Evolutionary conservation across 306 rosid species (phyloP).

Genomic region (Glycyrrhiza uralensis): DNA sequence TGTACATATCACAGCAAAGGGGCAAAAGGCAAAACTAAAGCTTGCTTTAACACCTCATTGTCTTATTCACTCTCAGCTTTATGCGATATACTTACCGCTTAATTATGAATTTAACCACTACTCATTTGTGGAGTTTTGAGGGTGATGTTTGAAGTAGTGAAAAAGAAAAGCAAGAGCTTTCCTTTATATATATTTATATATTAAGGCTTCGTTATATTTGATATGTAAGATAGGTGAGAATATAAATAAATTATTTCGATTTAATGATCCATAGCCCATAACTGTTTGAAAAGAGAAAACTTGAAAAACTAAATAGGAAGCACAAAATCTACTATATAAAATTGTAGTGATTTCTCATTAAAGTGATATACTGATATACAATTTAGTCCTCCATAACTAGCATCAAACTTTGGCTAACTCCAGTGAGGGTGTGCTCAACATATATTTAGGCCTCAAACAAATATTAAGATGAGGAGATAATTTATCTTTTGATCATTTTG

Average conservation of each 20-base stretch:
- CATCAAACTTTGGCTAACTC: too few relatives aligned
- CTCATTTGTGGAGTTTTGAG: neutral
- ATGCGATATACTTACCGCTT: neutral
- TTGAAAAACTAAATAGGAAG: neutral
- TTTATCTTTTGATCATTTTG: too few relatives aligned
- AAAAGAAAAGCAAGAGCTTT: neutral
- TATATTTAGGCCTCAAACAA: too few relatives aligned
- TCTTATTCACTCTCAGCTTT: slow-evolving; percentile 16
- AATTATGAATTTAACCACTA: neutral
- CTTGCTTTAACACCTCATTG: slow-evolving; percentile 27
- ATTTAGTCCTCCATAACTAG: neutral
- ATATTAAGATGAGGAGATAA: too few relatives aligned
- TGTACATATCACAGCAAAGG: slow-evolving; percentile 15
- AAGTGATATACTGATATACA: neutral
- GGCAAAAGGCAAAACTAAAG: slow-evolving; percentile 28
- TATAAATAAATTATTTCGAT: too few relatives aligned
- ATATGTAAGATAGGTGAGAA: too few relatives aligned
- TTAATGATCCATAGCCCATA: neutral
- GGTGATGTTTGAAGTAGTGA: neutral
- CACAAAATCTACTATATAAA: neutral
- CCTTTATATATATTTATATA: neutral
- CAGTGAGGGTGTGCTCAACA: too few relatives aligned
- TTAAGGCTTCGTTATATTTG: neutral
- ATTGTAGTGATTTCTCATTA: neutral
- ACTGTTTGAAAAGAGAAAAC: neutral